phyloP scores from a whole-genome alignment of 2,329 filamentous ascomycete species.

The Cyphellophora attinorum region DNA sequence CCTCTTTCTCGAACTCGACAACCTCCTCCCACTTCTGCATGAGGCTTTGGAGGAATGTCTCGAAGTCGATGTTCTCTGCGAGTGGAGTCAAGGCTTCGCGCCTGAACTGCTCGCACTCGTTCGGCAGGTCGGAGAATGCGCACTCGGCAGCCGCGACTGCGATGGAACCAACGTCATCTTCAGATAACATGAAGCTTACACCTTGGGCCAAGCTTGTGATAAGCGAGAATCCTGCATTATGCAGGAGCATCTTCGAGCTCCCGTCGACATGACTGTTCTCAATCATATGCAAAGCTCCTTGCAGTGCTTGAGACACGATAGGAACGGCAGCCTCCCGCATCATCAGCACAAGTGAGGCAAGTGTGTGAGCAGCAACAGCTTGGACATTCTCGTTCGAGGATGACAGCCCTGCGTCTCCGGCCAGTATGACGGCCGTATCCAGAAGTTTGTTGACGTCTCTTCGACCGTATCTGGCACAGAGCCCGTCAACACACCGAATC shows the following conservation, averaged over 20 bases:
- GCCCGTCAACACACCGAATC: constrained; percentile 82
- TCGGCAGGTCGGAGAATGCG: constrained; percentile 51
- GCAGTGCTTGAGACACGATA: constrained; percentile 66
- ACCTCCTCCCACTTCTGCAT: constrained; percentile 63
- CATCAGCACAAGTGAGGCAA: constrained; percentile 83
- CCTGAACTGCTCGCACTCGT: constrained; percentile 56
- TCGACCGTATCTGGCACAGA: constrained; percentile 90
- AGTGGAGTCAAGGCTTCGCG: constrained; percentile 62
- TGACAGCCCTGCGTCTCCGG: constrained; percentile 1
- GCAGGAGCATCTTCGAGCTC: constrained; percentile 49
- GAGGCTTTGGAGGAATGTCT: constrained; percentile 64
- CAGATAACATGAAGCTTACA: constrained; percentile 81
- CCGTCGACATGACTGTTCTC: constrained; percentile 45
- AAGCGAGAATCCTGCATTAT: constrained; percentile 74
- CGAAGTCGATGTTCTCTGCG: constrained; percentile 67
- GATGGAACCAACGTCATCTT: constrained; percentile 61
- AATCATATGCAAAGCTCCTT: constrained; percentile 62
- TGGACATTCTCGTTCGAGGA: constrained; percentile 1
- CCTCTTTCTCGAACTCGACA: constrained; percentile 53
- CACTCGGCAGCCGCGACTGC: constrained; percentile 65
- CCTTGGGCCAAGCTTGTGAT: constrained; percentile 71
- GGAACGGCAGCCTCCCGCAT: constrained; percentile 78
- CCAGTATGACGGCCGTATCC: constrained; percentile 2
- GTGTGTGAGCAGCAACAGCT: constrained; percentile 41
- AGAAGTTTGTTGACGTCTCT: constrained; percentile 57